These are phyloP conservation scores for Cutaneotrichosporon spelunceum DNA, from an alignment of 1,284 basidiomycete species.

Conservation along the genomic window DNA sequence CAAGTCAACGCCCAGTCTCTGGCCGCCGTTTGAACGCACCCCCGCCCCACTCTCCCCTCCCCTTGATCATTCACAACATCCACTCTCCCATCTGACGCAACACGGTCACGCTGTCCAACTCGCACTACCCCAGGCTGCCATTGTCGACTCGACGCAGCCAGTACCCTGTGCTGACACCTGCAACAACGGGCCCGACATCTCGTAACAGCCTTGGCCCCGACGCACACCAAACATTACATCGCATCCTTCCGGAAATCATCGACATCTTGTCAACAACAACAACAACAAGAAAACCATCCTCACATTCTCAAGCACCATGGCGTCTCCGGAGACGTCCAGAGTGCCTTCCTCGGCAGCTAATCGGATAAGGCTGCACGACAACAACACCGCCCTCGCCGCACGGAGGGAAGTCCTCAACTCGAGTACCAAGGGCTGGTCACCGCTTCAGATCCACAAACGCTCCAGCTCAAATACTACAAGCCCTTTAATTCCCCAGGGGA, in stretches of 20 bases:
- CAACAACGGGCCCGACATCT: not conserved
- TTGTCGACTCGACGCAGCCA: not conserved
- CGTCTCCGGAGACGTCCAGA: slow-evolving; percentile 10
- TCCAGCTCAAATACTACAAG: slow-evolving; percentile 12
- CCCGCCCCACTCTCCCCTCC: not conserved
- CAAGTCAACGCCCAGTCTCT: not conserved
- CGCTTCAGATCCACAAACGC: slow-evolving; percentile 50
- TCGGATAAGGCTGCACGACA: slow-evolving; percentile 16
- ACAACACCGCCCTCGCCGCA: slow-evolving; percentile 25
- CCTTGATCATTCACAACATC: not conserved
- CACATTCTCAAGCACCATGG: slow-evolving; percentile 9
- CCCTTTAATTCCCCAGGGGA: slow-evolving; percentile 28
- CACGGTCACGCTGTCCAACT: not conserved
- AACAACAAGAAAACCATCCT: not conserved
- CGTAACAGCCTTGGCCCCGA: not conserved
- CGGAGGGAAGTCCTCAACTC: slow-evolving; percentile 46
- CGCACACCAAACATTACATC: slow-evolving; percentile 1
- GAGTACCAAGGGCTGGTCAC: slow-evolving; percentile 53
- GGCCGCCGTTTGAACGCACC: not conserved
- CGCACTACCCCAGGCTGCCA: not conserved
- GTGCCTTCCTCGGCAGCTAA: slow-evolving; percentile 9
- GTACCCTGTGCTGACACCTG: not conserved
- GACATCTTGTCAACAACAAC: not conserved
- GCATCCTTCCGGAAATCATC: not conserved
- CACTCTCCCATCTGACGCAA: not conserved